Base-by-base conservation (phyloP, 495 filamentous ascomycete species). In the Trichoderma virens region DNA sequence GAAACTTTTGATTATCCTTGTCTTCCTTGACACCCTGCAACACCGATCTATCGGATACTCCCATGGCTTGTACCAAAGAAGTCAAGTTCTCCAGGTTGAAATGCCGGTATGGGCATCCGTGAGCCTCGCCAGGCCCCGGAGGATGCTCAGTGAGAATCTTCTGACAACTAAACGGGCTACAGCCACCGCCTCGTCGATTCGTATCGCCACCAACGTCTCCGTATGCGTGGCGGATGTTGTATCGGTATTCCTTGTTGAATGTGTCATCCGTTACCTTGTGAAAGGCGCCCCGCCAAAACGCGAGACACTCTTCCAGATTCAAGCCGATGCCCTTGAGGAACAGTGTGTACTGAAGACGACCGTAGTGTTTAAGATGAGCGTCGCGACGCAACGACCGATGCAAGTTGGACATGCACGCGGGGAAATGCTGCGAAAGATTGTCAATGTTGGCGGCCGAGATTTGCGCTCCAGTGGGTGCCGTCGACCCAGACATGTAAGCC, bases 301-400 rank as follows among this genome's bases (percentile, higher is more conserved):
- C 68, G n/a, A 99, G 84, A 70, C 86, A 92, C 70, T 99, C 93
- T 68, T 97, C 91, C 9, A 98, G 80, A 61, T 83, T 90, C 11
- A 99, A 81, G 0, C 95, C 95, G 66, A 99, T 90, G 35, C 95
- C 95, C 79, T 99, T 99, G 64, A 99, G 83, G 83, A 99, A 99
- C 23, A 99, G 84, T 0, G 89, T 90, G 79, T 98, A 99, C 76
- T 99, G 95, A 25, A 97, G 82, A 65, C 95, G 90, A 18, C 92
- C 95, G 68, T 81, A 96, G 74, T 99, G 93, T 71, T 96, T 97
- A 62, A 99, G 79, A 65, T 98, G 90, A 34, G 86, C 85, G 72
- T 93, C 91, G 66, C 90, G 88, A 64, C 90, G 88, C 23, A 99
- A 79, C 13, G 85, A 88, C 60, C 83, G 85, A 73, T 99, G 95